Conservation (phyloP, 495 filamentous ascomycete species). For the Podospora pseudoanserina region DNA sequence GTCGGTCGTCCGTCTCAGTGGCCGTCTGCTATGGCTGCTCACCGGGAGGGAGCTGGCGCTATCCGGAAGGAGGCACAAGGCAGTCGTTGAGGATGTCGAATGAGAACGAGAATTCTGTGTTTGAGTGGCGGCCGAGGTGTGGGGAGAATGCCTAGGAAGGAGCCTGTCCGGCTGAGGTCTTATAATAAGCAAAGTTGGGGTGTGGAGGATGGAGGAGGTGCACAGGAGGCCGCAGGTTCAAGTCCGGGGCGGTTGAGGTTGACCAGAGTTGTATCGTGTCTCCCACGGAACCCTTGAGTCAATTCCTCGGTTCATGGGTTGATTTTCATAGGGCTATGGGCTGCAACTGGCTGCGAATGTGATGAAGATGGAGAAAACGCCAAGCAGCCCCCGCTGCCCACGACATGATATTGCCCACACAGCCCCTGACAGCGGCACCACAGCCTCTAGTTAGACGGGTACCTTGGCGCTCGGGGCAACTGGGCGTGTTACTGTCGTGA, state of each 20-base stretch:
- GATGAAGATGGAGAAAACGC: constrained; percentile 8
- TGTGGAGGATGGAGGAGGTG: constrained; percentile 6
- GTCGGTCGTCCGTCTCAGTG: not conserved
- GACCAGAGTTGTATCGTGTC: not conserved
- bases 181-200: constrained; percentile 18
- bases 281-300: constrained; percentile 9
- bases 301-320: constrained; percentile 11
- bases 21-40: not conserved
- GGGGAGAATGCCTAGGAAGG: constrained; percentile 15
- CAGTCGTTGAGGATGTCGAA: not conserved
- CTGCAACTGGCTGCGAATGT: constrained; percentile 3
- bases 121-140: constrained; percentile 3
- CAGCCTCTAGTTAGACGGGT: constrained; percentile 19
- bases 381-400: constrained; percentile 12
- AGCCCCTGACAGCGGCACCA: constrained; percentile 22
- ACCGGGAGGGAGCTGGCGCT: not conserved
- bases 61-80: constrained; percentile 4
- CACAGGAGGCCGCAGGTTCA: constrained; percentile 14
- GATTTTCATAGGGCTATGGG: constrained; percentile 6
- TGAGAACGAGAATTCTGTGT: not conserved
- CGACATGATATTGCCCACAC: constrained; percentile 16
- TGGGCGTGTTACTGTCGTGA: not conserved
- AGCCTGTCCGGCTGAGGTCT: constrained; percentile 17
- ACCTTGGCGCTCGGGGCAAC: constrained; percentile 9
- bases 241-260: constrained; percentile 15